These are phyloP conservation scores for Hordeum marinum DNA, from an alignment of 176 grass and related monocot genomes.

Conservation along the genomic window DNA sequence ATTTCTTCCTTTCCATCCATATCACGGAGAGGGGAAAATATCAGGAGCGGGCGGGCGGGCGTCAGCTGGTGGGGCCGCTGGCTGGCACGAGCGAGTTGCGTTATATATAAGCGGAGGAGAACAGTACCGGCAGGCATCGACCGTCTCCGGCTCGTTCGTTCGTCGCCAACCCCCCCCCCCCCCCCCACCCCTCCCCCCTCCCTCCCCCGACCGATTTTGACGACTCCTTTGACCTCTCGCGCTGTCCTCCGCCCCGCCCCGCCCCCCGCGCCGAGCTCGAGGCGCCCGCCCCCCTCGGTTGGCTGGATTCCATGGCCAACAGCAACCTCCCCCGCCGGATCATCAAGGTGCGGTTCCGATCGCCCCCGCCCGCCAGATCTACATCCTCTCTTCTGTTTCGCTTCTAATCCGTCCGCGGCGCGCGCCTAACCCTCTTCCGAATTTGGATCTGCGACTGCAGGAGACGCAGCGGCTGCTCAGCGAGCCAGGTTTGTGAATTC, in stretches of 20 bases:
- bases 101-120: not conserved
- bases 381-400: not conserved
- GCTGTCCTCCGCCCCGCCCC: not conserved
- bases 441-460: constrained; percentile 49
- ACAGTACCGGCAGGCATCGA: not conserved
- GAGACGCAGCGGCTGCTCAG: constrained; percentile 92
- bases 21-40: too few species aligned
- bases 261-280: constrained; percentile 23
- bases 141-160: not conserved
- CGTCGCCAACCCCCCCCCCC: not conserved
- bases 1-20: too few species aligned
- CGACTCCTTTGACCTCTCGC: constrained; percentile 22
- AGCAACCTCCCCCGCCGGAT: constrained; percentile 91
- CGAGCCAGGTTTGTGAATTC: constrained; percentile 65
- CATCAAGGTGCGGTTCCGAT: constrained; percentile 78
- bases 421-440: not conserved
- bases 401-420: not conserved
- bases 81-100: not conserved
- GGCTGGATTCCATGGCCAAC: constrained; percentile 63
- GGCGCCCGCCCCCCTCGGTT: not conserved
- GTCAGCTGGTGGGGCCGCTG: too few species aligned
- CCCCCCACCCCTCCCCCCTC: not conserved
- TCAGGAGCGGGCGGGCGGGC: too few species aligned
- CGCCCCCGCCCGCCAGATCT: constrained; percentile 8
- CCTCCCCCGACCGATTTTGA: constrained; percentile 5